Base-by-base conservation (phyloP, 2,329 filamentous ascomycete species). In the Colletotrichum sp. region DNA sequence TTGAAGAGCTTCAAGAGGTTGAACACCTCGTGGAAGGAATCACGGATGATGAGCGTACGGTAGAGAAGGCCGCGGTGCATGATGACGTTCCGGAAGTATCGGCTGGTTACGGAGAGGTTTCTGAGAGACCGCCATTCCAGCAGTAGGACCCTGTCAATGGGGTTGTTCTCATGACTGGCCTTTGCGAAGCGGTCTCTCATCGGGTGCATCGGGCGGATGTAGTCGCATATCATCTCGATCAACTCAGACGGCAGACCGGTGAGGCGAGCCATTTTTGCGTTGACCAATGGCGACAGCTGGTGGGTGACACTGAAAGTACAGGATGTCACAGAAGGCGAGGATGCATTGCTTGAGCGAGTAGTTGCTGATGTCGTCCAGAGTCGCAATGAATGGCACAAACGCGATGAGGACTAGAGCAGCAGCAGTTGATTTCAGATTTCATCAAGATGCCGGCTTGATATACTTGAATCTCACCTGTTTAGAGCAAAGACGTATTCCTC, bases 241-340 rank as follows among this genome's bases (percentile, higher is more conserved):
- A 52, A 7, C n/a, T 52, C 44, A 7, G 44, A 12, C n/a, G 44
- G 44, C 0, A 52, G n/a, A 21, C 12, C 3, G 6, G 2, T 5
- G 44, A 52, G 6, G n/a, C 44, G n/a, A 5, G 44, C n/a, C 44
- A 52, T 52, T 3, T 21, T 52, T 3, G 18, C 44, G 10, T n/a
- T 34, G 0, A 44, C 5, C 5, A 44, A 8, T 12, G 3, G 9
- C 0, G 0, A n/a, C 9, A 12, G 9, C 18, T 44, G 3, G 0
- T 13, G n/a, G 2, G 6, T 1, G 6, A 2, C n/a, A 52, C n/a
- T 21, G 4, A 13, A 4, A 18, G 7, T 7, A 0, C 0, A 4
- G 6, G 1, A n/a, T n/a, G 9, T 18, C 0, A 39, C 1, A 12
- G 44, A 9, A 3, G 0, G 10, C 2, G n/a, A 13, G 6, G n/a